A percentile compares a stretch with the other conserved stretches of the same genome.
Conservation (phyloP, 2,329 filamentous ascomycete genomes). For the Pseudodiploospora longispora region DNA sequence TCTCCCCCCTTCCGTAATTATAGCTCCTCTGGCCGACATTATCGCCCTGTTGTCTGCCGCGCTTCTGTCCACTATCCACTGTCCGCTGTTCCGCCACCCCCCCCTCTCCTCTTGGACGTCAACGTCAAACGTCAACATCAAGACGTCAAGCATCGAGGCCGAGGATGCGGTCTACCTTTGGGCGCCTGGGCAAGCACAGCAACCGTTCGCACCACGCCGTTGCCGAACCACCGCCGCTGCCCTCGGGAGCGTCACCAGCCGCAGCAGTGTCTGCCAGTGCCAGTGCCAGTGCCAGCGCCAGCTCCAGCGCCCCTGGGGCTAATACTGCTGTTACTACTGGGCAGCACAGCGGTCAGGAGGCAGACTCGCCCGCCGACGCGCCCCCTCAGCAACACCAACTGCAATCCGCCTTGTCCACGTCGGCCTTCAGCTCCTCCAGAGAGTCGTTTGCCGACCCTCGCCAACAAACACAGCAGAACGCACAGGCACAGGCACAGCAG, state of each 20-base stretch:
- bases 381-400: constrained; percentile 18
- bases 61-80: background rate
- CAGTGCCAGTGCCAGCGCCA: constrained; percentile 9
- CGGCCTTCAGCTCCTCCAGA: constrained; percentile 36
- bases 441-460: constrained; percentile 34
- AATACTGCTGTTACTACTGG: constrained; percentile 2
- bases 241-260: constrained; percentile 22
- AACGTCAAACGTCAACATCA: constrained; percentile 1
- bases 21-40: no score
- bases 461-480: constrained; percentile 20
- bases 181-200: constrained; percentile 46
- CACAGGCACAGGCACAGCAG: constrained; percentile 21
- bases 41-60: background rate
- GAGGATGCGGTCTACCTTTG: constrained; percentile 42
- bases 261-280: constrained; percentile 14
- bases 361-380: constrained; percentile 22
- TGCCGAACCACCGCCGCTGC: constrained; percentile 32
- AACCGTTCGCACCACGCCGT: constrained; percentile 50
- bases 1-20: no score
- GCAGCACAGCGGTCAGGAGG: constrained; percentile 9
- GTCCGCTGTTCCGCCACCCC: background rate
- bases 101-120: background rate
- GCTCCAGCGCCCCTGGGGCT: background rate
- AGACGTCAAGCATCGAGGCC: constrained; percentile 3
- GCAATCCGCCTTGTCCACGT: constrained; percentile 37